A percentile compares a stretch with the other conserved stretches of the same genome.
Conservation (phyloP, 2,329 filamentous ascomycete genomes). For the Fusarium odoratissimum region DNA sequence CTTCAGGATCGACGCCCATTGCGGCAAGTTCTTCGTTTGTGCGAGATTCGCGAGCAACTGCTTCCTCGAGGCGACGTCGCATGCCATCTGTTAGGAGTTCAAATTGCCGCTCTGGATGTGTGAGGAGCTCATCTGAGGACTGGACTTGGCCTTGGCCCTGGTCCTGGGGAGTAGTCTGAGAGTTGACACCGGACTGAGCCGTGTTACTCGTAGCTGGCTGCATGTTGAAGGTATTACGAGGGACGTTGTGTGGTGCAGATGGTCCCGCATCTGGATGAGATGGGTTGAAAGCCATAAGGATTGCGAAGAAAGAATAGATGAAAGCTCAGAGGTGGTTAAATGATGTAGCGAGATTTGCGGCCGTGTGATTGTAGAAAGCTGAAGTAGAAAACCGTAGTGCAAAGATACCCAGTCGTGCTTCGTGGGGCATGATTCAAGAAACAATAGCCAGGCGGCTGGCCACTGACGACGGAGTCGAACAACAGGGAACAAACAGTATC, state of each 20-base stretch:
- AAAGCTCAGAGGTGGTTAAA: not conserved
- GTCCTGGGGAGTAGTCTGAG: not conserved
- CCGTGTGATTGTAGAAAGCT: not conserved
- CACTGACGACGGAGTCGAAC: not conserved
- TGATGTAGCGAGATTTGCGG: not conserved
- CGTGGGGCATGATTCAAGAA: not conserved
- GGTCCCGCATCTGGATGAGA: not conserved
- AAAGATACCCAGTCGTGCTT: not conserved
- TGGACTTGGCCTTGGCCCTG: not conserved
- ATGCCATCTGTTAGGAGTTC: conserved; percentile 8
- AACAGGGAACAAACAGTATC: not conserved
- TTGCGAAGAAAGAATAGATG: not conserved
- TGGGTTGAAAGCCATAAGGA: conserved; percentile 12
- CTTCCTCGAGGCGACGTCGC: conserved; percentile 23
- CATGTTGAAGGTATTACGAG: not conserved
- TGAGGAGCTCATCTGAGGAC: not conserved
- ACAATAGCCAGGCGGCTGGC: not conserved
- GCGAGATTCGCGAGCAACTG: conserved; percentile 10
- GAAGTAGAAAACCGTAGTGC: not conserved
- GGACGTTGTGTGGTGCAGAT: not conserved
- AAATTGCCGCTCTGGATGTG: conserved; percentile 7
- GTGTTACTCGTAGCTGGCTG: not conserved
- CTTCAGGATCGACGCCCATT: conserved; percentile 9
- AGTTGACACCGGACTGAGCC: not conserved
- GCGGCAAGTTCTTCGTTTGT: conserved; percentile 22